phyloP scores from a whole-genome alignment of 495 filamentous ascomycete species.

The Zalerion maritima region DNA sequence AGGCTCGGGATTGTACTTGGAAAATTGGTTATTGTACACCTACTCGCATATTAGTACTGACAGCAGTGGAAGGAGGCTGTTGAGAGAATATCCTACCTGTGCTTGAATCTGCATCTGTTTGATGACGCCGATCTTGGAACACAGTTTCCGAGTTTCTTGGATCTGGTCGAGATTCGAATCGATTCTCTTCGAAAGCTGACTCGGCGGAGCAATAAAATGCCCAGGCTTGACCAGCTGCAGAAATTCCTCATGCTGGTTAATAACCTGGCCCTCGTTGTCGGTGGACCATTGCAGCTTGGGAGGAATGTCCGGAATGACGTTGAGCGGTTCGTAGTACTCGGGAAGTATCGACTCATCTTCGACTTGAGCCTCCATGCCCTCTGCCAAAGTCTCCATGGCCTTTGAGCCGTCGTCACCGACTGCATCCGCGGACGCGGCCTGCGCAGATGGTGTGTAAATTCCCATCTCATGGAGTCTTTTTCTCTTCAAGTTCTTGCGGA shows the following conservation, averaged over 20 bases:
- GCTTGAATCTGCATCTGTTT: slow-evolving; percentile 99
- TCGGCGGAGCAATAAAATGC: slow-evolving; percentile 63
- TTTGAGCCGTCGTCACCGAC: slow-evolving; percentile 26
- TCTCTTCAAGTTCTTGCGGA: slow-evolving; percentile 61
- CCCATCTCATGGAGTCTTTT: slow-evolving; percentile 45
- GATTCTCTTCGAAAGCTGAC: slow-evolving; percentile 61
- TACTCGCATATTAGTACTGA: slow-evolving; percentile 20
- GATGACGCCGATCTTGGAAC: slow-evolving; percentile 88
- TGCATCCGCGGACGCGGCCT: slow-evolving; percentile 29
- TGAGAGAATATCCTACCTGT: slow-evolving; percentile 56
- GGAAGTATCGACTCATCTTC: slow-evolving; percentile 67
- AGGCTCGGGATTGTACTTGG: slow-evolving; percentile 87
- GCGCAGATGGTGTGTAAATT: slow-evolving; percentile 16
- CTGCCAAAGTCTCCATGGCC: slow-evolving; percentile 59
- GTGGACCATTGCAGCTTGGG: slow-evolving; percentile 68
- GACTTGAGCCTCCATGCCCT: slow-evolving; percentile 83
- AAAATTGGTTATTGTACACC: slow-evolving; percentile 97
- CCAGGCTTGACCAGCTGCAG: slow-evolving; percentile 58
- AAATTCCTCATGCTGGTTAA: slow-evolving; percentile 72
- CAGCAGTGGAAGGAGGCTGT: not conserved
- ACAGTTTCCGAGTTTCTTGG: slow-evolving; percentile 93
- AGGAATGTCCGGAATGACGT: slow-evolving; percentile 70
- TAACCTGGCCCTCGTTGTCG: slow-evolving; percentile 70
- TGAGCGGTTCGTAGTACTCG: slow-evolving; percentile 85
- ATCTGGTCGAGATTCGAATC: slow-evolving; percentile 87